phyloP scores from a whole-genome alignment of 306 rosid species.

The Rosa rugosa region DNA sequence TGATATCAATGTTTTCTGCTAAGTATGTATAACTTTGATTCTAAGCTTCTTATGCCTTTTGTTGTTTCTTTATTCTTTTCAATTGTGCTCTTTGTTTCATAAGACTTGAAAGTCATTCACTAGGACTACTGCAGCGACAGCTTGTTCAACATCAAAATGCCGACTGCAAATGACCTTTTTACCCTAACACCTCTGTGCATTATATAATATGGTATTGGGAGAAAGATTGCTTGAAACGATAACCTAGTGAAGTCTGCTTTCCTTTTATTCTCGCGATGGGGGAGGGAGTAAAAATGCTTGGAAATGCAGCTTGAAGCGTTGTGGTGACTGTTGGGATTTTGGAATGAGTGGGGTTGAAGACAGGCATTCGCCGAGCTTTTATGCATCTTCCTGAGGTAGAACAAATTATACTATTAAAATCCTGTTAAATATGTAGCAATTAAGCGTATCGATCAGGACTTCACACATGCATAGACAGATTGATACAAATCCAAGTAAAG shows the following conservation, averaged over 20 bases:
- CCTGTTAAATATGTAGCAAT: neutral
- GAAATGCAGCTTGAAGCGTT: conserved; percentile 3
- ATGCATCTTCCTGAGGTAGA: neutral
- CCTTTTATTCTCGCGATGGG: neutral
- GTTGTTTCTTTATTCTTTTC: neutral
- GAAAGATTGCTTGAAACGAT: neutral
- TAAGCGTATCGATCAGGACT: neutral
- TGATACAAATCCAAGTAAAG: neutral
- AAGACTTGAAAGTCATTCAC: conserved; percentile 8
- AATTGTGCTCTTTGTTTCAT: conserved; percentile 8
- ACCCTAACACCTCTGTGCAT: neutral
- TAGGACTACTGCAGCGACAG: neutral
- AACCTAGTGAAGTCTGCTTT: neutral
- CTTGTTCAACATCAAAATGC: neutral
- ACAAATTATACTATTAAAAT: neutral
- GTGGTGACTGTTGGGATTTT: conserved; percentile 3
- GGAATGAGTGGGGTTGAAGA: conserved; percentile 28
- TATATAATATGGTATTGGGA: neutral
- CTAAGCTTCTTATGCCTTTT: conserved; percentile 28
- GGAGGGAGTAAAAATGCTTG: neutral
- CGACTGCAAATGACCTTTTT: conserved; percentile 6
- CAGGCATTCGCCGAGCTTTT: conserved; percentile 25
- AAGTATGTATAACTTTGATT: conserved; percentile 28
- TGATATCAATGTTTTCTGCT: neutral
- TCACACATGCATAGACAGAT: neutral